phyloP scores from a whole-genome alignment of 257 asterid genomes.

The Hygrophila difformis region DNA sequence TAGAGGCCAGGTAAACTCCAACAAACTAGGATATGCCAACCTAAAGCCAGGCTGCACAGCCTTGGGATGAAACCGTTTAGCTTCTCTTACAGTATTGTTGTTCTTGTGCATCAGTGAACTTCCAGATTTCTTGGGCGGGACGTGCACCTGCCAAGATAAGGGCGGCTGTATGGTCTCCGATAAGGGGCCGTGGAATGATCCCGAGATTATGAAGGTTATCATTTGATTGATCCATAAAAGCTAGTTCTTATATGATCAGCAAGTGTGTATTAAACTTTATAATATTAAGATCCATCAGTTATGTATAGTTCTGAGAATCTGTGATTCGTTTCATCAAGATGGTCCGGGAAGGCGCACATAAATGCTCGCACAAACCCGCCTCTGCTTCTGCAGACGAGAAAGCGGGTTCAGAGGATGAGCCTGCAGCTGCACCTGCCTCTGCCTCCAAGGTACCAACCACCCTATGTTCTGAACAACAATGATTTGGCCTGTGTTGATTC shows the following conservation, averaged over 20 bases:
- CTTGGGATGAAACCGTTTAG: too few species aligned
- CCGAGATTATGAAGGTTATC: constrained; percentile 77
- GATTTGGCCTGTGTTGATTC: too few species aligned
- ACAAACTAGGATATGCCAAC: too few species aligned
- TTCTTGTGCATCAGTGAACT: constrained; percentile 46
- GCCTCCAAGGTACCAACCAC: constrained; percentile 28
- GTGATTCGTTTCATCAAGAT: constrained; percentile 37
- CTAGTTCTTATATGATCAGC: background rate
- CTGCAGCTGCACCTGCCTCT: constrained; percentile 19
- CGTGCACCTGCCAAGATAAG: constrained; percentile 78
- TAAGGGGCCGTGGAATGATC: constrained; percentile 96
- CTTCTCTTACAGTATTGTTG: background rate
- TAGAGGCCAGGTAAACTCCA: constrained; percentile 61
- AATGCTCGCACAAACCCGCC: constrained; percentile 42
- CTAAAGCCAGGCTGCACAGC: too few species aligned
- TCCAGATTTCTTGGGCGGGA: constrained; percentile 93
- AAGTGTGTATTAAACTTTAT: background rate
- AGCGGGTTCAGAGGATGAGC: constrained; percentile 59
- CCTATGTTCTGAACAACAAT: too few species aligned
- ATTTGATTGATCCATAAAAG: background rate
- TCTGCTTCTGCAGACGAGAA: constrained; percentile 57
- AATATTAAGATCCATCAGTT: background rate
- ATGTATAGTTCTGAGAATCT: constrained; percentile 10
- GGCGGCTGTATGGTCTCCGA: constrained; percentile 93
- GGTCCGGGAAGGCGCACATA: constrained; percentile 84